Conservation (phyloP, 805 yeast species). For the Ascoidea tarda region DNA sequence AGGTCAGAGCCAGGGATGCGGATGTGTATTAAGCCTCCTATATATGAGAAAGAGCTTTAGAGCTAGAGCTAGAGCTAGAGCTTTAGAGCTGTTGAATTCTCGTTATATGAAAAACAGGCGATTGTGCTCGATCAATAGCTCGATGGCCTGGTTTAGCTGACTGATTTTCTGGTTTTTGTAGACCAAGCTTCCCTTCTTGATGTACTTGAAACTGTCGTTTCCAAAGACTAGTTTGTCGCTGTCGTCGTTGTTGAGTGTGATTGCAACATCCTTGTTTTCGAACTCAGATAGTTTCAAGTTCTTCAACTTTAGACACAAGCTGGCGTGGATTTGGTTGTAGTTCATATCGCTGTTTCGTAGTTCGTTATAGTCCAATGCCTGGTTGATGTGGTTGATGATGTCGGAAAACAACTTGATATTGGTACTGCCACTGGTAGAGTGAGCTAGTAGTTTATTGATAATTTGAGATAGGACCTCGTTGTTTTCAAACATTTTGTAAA, state of each 20-base stretch:
- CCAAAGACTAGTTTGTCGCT: not conserved
- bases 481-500: slow-evolving; percentile 9
- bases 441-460: slow-evolving; percentile 1
- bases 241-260: too few species aligned
- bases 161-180: not conserved
- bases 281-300: not conserved
- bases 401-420: slow-evolving; percentile 2
- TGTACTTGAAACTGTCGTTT: not conserved
- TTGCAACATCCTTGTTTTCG: too few species aligned
- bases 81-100: too few species aligned
- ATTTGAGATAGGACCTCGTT: slow-evolving; percentile 1
- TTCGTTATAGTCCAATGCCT: slow-evolving; percentile 1
- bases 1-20: too few species aligned
- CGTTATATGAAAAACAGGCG: not conserved
- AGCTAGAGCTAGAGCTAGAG: too few species aligned
- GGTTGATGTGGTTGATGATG: slow-evolving; percentile 4
- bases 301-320: not conserved
- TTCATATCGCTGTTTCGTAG: not conserved
- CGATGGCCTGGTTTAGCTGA: not conserved
- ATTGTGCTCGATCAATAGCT: not conserved
- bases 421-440: not conserved
- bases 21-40: too few species aligned
- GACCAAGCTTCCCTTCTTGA: not conserved
- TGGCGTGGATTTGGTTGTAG: not conserved
- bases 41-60: too few species aligned